Percentiles rank a stretch among this genome's conserved stretches.
Conservation (phyloP, 306 rosid genomes). For the Mimosa pudica region DNA sequence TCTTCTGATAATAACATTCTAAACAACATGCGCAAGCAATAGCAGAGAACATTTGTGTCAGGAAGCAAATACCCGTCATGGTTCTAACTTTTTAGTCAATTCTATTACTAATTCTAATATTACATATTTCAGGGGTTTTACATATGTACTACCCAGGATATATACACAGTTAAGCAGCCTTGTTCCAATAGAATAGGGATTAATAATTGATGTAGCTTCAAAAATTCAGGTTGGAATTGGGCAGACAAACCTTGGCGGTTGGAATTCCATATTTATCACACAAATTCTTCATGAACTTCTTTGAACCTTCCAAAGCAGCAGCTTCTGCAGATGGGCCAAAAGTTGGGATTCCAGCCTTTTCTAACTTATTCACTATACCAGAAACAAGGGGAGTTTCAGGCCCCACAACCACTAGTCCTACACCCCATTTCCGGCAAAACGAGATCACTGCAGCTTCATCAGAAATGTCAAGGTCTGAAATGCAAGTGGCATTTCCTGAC, state of each 20-base stretch:
- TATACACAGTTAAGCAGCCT: background rate
- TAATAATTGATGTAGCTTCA: background rate
- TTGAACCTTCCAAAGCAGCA: slow-evolving; percentile 97
- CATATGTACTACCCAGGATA: background rate
- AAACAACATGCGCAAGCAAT: background rate
- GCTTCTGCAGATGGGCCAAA: slow-evolving; percentile 99
- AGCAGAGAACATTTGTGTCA: background rate
- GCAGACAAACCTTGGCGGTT: slow-evolving; percentile 80
- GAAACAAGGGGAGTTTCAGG: slow-evolving; percentile 95
- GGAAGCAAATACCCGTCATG: background rate
- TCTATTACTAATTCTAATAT: background rate
- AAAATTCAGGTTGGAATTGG: slow-evolving; percentile 12
- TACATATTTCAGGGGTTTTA: background rate
- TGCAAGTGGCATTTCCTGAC: slow-evolving; percentile 81
- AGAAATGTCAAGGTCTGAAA: slow-evolving; percentile 60
- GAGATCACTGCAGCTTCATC: slow-evolving; percentile 65
- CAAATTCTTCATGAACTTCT: slow-evolving; percentile 90
- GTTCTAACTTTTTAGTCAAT: background rate
- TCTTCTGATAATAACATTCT: background rate
- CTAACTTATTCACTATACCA: slow-evolving; percentile 75
- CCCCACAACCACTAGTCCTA: slow-evolving; percentile 89
- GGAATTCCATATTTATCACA: slow-evolving; percentile 89
- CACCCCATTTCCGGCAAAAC: slow-evolving; percentile 71
- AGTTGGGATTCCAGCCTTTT: slow-evolving; percentile 72
- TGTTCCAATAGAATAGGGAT: background rate